Conservation (phyloP, 805 yeast species). For the Grigorovia transvaalensis region DNA sequence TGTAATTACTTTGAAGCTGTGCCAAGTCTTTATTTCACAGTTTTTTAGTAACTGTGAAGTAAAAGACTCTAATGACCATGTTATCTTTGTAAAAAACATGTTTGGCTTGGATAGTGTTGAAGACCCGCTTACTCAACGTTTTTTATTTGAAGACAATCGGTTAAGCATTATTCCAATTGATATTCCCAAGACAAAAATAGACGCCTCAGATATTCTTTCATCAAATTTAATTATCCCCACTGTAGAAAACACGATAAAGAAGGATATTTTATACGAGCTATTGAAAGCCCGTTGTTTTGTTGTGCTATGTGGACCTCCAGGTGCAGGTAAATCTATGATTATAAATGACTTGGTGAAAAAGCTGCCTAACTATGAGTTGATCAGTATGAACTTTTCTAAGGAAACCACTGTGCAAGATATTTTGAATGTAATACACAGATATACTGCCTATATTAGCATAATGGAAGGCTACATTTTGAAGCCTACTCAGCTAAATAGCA, state of each 20-base stretch:
- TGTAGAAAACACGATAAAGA: constrained; percentile 62
- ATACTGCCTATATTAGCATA: constrained; percentile 50
- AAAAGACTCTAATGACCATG: too few species aligned
- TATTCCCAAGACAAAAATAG: constrained; percentile 34
- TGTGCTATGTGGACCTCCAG: constrained; percentile 91
- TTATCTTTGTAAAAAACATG: background rate
- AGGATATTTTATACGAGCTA: constrained; percentile 45
- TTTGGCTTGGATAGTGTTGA: background rate
- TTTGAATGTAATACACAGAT: constrained; percentile 57
- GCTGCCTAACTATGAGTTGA: constrained; percentile 46
- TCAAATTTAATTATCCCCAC: constrained; percentile 71
- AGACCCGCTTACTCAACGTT: background rate
- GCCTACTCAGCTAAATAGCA: constrained; percentile 53
- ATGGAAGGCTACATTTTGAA: constrained; percentile 42
- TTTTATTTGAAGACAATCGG: background rate
- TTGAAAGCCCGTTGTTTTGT: constrained; percentile 49
- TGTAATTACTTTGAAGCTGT: background rate
- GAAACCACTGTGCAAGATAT: constrained; percentile 58
- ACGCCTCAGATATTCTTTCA: constrained; percentile 46
- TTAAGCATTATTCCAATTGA: background rate
- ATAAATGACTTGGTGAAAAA: constrained; percentile 55
- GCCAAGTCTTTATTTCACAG: background rate
- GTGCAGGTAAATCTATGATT: constrained; percentile 94
- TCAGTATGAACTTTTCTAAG: constrained; percentile 72
- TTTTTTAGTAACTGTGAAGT: background rate